phyloP scores from a whole-genome alignment of 768 basidiomycete genomes.

The Boletus rubroflammeus region DNA sequence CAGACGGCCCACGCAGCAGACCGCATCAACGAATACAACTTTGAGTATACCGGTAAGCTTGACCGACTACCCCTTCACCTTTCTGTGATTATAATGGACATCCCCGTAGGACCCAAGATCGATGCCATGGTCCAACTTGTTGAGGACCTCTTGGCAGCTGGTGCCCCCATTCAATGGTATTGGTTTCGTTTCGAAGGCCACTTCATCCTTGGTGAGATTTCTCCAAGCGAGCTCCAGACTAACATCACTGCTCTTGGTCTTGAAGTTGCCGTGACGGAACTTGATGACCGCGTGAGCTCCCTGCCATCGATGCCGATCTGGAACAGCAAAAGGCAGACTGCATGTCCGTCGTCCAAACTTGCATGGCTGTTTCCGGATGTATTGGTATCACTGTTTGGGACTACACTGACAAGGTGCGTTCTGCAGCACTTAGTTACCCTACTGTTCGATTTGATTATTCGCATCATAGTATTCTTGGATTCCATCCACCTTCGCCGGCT shows the following conservation, averaged over 20 bases:
- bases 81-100: neutral
- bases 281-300: constrained; percentile 57
- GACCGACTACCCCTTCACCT: neutral
- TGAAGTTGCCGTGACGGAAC: constrained; percentile 66
- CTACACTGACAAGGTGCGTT: constrained; percentile 35
- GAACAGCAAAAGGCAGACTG: constrained; percentile 59
- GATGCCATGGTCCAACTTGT: constrained; percentile 55
- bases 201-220: constrained; percentile 56
- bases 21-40: constrained; percentile 31
- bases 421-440: constrained; percentile 9
- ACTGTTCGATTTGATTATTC: constrained; percentile 7
- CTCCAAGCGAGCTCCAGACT: constrained; percentile 40
- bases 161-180: constrained; percentile 60
- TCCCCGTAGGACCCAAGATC: constrained; percentile 23
- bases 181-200: constrained; percentile 59
- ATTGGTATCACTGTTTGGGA: constrained; percentile 42
- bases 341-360: constrained; percentile 51
- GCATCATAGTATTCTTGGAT: constrained; percentile 17
- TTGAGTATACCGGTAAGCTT: constrained; percentile 24
- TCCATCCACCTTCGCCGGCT: constrained; percentile 1
- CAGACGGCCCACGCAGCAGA: constrained; percentile 30
- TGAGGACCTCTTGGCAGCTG: constrained; percentile 41
- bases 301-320: constrained; percentile 45
- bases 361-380: constrained; percentile 38
- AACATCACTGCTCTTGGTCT: constrained; percentile 58